Base-by-base conservation (phyloP, 805 yeast species). In the Vanderwaltozyma verrucispora region DNA sequence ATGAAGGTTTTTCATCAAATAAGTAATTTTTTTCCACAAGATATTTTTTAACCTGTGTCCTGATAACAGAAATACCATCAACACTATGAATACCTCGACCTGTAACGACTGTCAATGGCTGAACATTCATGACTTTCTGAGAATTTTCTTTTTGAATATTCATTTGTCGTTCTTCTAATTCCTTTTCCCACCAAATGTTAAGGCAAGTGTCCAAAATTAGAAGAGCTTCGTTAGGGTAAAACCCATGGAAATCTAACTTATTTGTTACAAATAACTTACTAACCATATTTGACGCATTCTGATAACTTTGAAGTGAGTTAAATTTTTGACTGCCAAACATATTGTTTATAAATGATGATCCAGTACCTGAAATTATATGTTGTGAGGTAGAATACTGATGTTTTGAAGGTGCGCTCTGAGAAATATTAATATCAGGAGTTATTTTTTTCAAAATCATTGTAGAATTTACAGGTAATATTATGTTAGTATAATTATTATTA, bases 31-130 rank as follows among this genome's bases (percentile, higher is more conserved):
- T 48, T 1, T 42, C 41, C 3, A 42, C 46, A 29, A 82, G 59
- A 44, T 60, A 54, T 15, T 54, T 61, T 32, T 59, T 56, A 3
- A 79, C 72, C 2, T 67, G 49, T 1, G 43, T 54, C 40, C 66
- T 65, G 14, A 81, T 65, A 41, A 62, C 68, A 1, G 81, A 64
- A 2, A 61, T 50, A 0, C 86, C 84, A 5, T 71, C 74, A 1
- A 52, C 63, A 32, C 84, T 77, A 53, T 82, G 92, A 5, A 77
- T 48, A 0, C 92, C 92, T 44, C 84, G 58, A 0, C 92, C 89
- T 0, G 89, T 79, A 11, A 80, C 58, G 0, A 81, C 58, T 1
- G 42, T 51, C 7, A 80, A 48, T 0, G 73, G 71, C 1, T 56
- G 62, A 1, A 72, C 65, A 51, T 64, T 62, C 10, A 48, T 39